A percentile compares a stretch with the other conserved stretches of the same genome.
Evolutionary conservation across 331 rosid genomes (phyloP).

Genomic region (Ulmus americana): DNA sequence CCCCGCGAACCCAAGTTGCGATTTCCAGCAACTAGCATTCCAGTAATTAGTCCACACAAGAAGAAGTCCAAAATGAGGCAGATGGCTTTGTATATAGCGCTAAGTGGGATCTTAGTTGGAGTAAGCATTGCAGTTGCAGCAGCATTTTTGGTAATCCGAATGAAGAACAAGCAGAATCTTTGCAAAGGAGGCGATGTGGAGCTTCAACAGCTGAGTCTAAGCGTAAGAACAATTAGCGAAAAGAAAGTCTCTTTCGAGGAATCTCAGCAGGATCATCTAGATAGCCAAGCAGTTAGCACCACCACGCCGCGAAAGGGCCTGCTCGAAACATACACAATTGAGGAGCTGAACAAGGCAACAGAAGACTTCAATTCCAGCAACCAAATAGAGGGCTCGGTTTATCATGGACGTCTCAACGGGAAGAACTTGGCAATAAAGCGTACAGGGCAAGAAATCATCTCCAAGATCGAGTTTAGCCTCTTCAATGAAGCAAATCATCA

Average conservation of each 20-base stretch:
- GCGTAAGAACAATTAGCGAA: constrained; percentile 71
- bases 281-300: constrained; percentile 29
- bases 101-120: constrained; percentile 42
- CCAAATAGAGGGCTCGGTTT: constrained; percentile 77
- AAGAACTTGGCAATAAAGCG: constrained; percentile 69
- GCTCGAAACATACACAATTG: constrained; percentile 46
- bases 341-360: constrained; percentile 67
- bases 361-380: constrained; percentile 69
- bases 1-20: constrained; percentile 40
- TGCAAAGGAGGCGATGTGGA: constrained; percentile 55
- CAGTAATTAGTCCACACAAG: constrained; percentile 36
- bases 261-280: constrained; percentile 37
- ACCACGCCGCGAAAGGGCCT: constrained; percentile 38
- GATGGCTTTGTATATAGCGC: constrained; percentile 37
- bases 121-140: constrained; percentile 44
- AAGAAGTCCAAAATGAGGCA: constrained; percentile 49
- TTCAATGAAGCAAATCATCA: constrained; percentile 47
- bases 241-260: constrained; percentile 81
- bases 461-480: constrained; percentile 49
- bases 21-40: constrained; percentile 33
- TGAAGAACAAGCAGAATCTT: constrained; percentile 42
- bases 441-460: constrained; percentile 25
- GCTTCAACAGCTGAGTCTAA: constrained; percentile 71
- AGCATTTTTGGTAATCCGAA: constrained; percentile 36
- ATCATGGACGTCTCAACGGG: constrained; percentile 71